Evolutionary conservation across 225 moss, liverwort and hornwort species (phyloP), one percentile per base, ranked within the genome.

Genomic region (Rhytidiadelphus loreus): DNA sequence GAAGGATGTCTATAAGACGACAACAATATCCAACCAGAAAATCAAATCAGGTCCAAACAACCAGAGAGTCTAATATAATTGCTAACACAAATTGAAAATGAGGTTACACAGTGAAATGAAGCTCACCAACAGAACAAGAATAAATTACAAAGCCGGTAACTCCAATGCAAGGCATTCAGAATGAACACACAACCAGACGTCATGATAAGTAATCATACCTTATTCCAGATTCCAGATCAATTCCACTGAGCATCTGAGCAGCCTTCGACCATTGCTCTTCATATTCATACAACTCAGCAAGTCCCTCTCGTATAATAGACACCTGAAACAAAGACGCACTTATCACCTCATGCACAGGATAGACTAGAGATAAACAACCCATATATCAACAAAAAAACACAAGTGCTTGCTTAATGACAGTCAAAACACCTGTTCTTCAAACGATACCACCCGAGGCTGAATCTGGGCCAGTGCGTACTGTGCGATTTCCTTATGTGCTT

Each of bases 251-350:
- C 98, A 97, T 96, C 90, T 97, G 96, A 64, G 98, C 98, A 92
- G 98, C 98, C 89, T 99, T 99, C 61, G 98, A 96, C 98, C 98
- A 99, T 79, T 97, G 97, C 90, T 97, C 98, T 93, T 97, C 98
- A 83, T 95, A 97, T 70, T 95, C 97, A 88, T 94, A 99, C 80
- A 99, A 87, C 79, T 97, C 98, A 70, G 98, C 97, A 86, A 97
- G 95, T 73, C 98, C 97, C 90, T 99, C 98, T 78, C 98, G 94
- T 89, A 99, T 99, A 83, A 97, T 93, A 84, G 98, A 99, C 59
- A 99, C 98, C 98, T 98, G 91, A 79, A 91, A 63, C 85, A 89
- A 89, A 81, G 56, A 63, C 64, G 13, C 32, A 87, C 68, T 33
- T 15, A 59, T 79, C 65, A 86, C 61, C 37, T 74, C 65, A 74